Base-by-base conservation (phyloP, 1,284 basidiomycete genomes). In the Neolentinus lepideus region DNA sequence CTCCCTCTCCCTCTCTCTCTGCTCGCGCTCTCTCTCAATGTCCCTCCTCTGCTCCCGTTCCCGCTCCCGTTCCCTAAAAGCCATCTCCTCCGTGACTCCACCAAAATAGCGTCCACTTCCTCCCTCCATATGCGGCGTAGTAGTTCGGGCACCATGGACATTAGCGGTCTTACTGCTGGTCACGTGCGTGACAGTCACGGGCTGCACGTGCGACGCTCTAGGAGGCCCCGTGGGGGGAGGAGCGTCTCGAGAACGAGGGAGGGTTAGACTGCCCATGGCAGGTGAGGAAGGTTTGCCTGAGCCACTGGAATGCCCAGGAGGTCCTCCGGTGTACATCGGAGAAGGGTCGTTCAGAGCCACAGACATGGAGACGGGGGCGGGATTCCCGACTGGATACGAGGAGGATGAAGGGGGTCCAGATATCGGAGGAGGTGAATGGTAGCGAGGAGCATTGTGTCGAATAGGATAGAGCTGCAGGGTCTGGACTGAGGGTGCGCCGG, bases 231-330 rank as follows among this genome's bases (percentile, higher is more conserved):
- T 61, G 59, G 52, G 62, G 59, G 58, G 55, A 61, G 3, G 57
- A 54, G 16, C 14, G 47, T 22, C 47, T 26, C 22, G 47, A 26
- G 47, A 22, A 29, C 53, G 33, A 36, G 66, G 64, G 3, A 63
- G 62, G 55, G 66, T 66, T 26, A 71, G 58, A 52, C 67, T 67
- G 4, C 64, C 66, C 69, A 70, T 69, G 45, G 64, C 24, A 61
- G 57, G 52, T 56, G 59, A 3, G 58, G 38, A 35, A 43, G 59
- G 50, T 45, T 54, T 55, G 24, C 47, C 48, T 24, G 59, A 57
- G 51, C 59, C 47, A 21, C 47, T 11, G 8, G 47, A 25, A 45
- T 29, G 54, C 54, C 53, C 61, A 35, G 54, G 62, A 51, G 60
- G 56, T 1, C 59, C 59, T 2, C 60, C 59, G 36, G 61, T 63